These are phyloP conservation scores for Fragilaria crotonensis DNA, from an alignment of 108 stramenopile species.

Conservation along the genomic window DNA sequence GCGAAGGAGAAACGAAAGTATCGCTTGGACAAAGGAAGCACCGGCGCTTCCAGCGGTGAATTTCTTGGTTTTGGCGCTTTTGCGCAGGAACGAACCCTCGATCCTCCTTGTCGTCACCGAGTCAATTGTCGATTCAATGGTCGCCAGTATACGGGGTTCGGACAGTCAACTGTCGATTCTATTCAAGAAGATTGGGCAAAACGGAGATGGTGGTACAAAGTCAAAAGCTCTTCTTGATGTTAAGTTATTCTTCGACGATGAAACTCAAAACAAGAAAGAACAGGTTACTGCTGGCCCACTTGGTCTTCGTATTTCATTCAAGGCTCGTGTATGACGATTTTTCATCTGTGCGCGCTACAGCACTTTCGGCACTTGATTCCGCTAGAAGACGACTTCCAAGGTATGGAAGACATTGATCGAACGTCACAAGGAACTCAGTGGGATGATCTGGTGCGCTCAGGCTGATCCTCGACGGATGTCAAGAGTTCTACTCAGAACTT, in stretches of 20 bases:
- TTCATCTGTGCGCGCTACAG: constrained; percentile 23
- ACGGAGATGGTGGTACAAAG: constrained; percentile 68
- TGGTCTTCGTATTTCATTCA: constrained; percentile 31
- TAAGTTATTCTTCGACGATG: constrained; percentile 15
- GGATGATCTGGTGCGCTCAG: constrained; percentile 24
- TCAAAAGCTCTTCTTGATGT: constrained; percentile 55
- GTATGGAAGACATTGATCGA: constrained; percentile 14
- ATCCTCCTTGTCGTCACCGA: constrained; percentile 11
- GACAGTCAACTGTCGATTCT: constrained; percentile 34
- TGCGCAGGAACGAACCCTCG: constrained; percentile 11
- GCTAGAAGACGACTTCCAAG: constrained; percentile 24
- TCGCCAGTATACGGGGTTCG: constrained; percentile 66
- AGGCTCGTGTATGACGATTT: constrained; percentile 39
- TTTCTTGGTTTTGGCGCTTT: constrained; percentile 63
- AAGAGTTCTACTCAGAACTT: constrained; percentile 12
- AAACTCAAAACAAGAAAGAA: constrained; percentile 6
- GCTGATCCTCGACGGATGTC: constrained; percentile 32
- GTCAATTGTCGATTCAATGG: too few species aligned
- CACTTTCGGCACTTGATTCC: constrained; percentile 18
- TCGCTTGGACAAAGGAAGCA: constrained; percentile 39
- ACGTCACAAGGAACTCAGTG: constrained; percentile 21
- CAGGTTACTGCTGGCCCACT: constrained; percentile 42
- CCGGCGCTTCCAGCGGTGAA: constrained; percentile 3
- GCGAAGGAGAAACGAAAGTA: constrained; percentile 39
- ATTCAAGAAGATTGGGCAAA: constrained; percentile 68